Base-by-base conservation (phyloP, 2,329 filamentous ascomycete genomes). In the Parastagonospora nodorum region DNA sequence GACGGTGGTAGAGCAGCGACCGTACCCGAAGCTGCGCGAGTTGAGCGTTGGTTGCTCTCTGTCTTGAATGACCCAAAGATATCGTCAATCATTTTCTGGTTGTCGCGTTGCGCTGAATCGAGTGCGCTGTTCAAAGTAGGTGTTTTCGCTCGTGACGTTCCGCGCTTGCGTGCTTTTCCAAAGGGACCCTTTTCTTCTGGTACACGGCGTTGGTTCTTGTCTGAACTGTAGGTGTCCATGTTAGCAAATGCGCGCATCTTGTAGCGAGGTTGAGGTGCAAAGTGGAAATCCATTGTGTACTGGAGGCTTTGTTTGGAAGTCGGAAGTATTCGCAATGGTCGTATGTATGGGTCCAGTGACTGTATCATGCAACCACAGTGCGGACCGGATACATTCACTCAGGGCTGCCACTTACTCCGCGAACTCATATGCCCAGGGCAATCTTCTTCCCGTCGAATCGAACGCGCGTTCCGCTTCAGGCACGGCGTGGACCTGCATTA, bases 401-500 rank as follows among this genome's bases (percentile, higher is more conserved):
- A 14, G 14, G 32, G 14, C 14, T 35, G 30, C 28, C 43, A 76
- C 81, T 75, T 71, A 85, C 82, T 85, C 82, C 69, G 82, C 81
- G 64, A 80, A 84, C 57, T 85, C 80, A 68, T 84, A 84, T 12
- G 77, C 84, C 84, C 83, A 87, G n/a, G 85, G 84, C 42, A 88
- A 67, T 46, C 78, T 75, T 60, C 82, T 81, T 42, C 84, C 84
- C 42, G 80, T 80, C 45, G 81, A 78, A 64, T 86, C 83, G 63
- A 78, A 77, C 29, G 82, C 83, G 63, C 84, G 81, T 71, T 87
- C 85, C 60, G 83, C 79, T 46, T 82, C 82, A 30, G 84, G 84
- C 9, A 88, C 84, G 29, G 82, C 83, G 70, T 88, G 84, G 44
- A 87, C 84, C 71, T 88, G 84, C 82, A 87, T 87, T 48, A n/a